Percentiles rank a stretch among this genome's conserved stretches.
phyloP scores from a whole-genome alignment of 2,329 filamentous ascomycete genomes.

The Penicillium decumbens region DNA sequence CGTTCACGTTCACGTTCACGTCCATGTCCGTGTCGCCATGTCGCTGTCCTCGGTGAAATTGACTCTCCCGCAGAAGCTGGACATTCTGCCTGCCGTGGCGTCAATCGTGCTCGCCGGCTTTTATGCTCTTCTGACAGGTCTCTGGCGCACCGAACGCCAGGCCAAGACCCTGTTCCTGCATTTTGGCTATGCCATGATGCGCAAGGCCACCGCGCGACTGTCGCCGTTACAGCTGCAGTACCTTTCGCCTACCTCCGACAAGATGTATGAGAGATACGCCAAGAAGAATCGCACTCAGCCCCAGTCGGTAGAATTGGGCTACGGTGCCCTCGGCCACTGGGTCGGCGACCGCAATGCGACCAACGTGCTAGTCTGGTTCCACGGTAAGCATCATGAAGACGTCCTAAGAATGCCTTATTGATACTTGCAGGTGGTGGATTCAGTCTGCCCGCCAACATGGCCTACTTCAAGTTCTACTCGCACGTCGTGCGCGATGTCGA shows the following conservation, averaged over 20 bases:
- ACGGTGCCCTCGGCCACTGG: constrained; percentile 39
- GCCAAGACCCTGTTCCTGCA: constrained; percentile 32
- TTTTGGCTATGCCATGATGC: constrained; percentile 34
- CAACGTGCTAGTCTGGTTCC: constrained; percentile 40
- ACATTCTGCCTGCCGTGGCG: constrained; percentile 31
- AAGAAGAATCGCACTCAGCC: constrained; percentile 23
- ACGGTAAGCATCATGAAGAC: constrained; percentile 24
- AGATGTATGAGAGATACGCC: constrained; percentile 29
- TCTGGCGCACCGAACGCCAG: constrained; percentile 27
- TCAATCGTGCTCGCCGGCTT: constrained; percentile 25
- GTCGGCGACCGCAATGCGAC: constrained; percentile 35
- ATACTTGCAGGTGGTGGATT: constrained; percentile 52
- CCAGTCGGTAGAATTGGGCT: constrained; percentile 29
- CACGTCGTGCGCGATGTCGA: constrained; percentile 43
- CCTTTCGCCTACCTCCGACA: constrained; percentile 23
- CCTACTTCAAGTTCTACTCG: constrained; percentile 48
- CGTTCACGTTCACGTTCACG: background rate
- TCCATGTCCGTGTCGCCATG: constrained; percentile 10
- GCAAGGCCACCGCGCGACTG: constrained; percentile 30
- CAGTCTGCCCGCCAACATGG: constrained; percentile 44
- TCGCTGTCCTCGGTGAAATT: constrained; percentile 20
- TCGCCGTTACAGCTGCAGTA: constrained; percentile 31
- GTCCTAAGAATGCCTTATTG: background rate
- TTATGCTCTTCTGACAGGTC: constrained; percentile 28
- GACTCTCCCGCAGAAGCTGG: constrained; percentile 30